These are phyloP conservation scores for Dunaliella primolecta DNA, from an alignment of 139 green algal species.

Conservation along the genomic window DNA sequence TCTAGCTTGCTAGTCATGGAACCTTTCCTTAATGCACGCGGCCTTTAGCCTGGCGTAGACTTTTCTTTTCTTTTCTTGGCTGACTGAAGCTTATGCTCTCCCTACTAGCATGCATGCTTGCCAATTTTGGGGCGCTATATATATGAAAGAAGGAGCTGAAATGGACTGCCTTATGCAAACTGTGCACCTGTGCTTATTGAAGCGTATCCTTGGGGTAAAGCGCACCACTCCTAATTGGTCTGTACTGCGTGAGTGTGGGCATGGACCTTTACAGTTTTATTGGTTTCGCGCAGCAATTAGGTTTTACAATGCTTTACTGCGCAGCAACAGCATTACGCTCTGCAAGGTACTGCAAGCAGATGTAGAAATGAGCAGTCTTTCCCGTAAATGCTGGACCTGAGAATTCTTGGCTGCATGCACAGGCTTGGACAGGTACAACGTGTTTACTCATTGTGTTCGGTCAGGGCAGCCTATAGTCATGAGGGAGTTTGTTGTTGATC, in stretches of 20 bases:
- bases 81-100: background rate
- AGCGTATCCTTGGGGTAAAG: background rate
- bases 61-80: background rate
- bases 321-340: background rate
- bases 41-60: too few species aligned
- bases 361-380: background rate
- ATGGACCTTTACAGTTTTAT: background rate
- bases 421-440: background rate
- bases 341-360: background rate
- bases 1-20: too few species aligned
- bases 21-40: too few species aligned
- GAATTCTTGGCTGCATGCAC: background rate
- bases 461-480: background rate
- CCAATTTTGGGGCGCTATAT: background rate
- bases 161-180: background rate
- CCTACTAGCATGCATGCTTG: background rate
- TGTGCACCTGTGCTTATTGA: background rate
- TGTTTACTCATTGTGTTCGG: background rate
- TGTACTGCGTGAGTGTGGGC: background rate
- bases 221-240: background rate
- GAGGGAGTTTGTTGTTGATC: background rate
- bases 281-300: background rate
- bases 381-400: background rate
- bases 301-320: background rate
- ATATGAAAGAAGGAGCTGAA: background rate